Conservation (phyloP, 2,329 filamentous ascomycete genomes). For the Fusarium subglutinans region DNA sequence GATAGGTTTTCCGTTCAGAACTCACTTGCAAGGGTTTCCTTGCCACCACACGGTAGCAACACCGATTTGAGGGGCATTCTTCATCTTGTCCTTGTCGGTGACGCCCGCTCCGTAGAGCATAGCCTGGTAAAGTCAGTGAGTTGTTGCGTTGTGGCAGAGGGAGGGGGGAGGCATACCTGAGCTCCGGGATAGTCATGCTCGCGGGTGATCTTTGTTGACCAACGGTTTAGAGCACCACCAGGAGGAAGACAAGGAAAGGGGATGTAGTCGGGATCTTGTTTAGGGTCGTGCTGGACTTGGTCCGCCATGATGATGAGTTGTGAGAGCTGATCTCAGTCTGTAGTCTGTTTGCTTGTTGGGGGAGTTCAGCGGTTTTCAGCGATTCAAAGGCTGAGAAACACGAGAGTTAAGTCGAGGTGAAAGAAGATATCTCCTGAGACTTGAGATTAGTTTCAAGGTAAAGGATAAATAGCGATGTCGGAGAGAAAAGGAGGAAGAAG, state of each 20-base stretch:
- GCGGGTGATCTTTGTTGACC: slow-evolving; percentile 82
- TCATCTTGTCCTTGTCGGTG: slow-evolving; percentile 84
- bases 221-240: slow-evolving; percentile 76
- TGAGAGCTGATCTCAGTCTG: not conserved
- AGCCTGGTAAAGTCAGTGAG: slow-evolving; percentile 61
- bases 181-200: slow-evolving; percentile 92
- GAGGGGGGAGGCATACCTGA: slow-evolving; percentile 64
- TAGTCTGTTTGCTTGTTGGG: not conserved
- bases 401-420: not conserved
- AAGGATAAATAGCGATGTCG: not conserved
- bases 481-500: not conserved
- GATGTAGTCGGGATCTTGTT: slow-evolving; percentile 62
- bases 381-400: not conserved
- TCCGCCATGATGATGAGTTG: slow-evolving; percentile 40
- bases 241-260: slow-evolving; percentile 62
- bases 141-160: not conserved
- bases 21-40: slow-evolving; percentile 93
- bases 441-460: not conserved
- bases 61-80: slow-evolving; percentile 88
- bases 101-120: slow-evolving; percentile 97
- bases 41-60: slow-evolving; percentile 97
- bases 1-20: slow-evolving; percentile 32
- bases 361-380: not conserved
- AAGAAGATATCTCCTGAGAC: not conserved
- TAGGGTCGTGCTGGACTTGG: slow-evolving; percentile 50